Base-by-base conservation (phyloP, 768 basidiomycete species). In the Calocybe indica region DNA sequence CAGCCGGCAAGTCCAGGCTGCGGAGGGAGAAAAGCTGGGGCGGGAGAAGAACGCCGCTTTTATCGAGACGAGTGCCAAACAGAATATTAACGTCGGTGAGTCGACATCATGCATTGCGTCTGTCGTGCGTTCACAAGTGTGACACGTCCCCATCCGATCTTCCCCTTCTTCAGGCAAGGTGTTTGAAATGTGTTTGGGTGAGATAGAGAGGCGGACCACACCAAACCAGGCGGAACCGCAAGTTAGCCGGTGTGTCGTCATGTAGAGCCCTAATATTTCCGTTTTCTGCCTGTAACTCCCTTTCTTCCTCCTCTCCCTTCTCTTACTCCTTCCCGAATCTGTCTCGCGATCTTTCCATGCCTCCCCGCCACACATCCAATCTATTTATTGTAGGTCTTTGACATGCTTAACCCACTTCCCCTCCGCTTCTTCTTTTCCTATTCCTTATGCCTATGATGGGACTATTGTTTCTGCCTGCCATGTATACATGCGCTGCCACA, bases 41-140 rank as follows among this genome's bases (percentile, higher is more conserved):
- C 75, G 77, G 55, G 71, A 72, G 50, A 80, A 83, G 56, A 77
- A 82, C 36, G 83, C 89, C 6, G 86, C 85, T 3, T 94, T 83
- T 72, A 74, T 94, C 37, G 93, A 95, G 68, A 89, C 89, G 10
- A 92, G 88, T 58, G 91, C 93, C 33, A 89, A 89, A 75, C 74
- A 80, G 49, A 88, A 92, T 55, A 65, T 80, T 64, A 93, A 95
- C 65, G 85, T 96, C 56, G 82, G 92, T 92, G 57, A 66, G 92
- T 85, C 40, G 37, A 43, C 13, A 33, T 9, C 43, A 35, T 29
- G 14, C 11, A 13, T 31, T 34, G 5, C 28, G 28, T 44, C 22
- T 22, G 22, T 22, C 22, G 22, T 22, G 22, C 22, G 22, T 22
- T 22, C 22, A 22, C 22, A 22, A 4, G 22, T 22, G 22, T 22